A percentile compares a stretch with the other conserved stretches of the same genome.
Evolutionary conservation across 2,329 filamentous ascomycete species (phyloP).

Genomic region (Curvularia sp.): DNA sequence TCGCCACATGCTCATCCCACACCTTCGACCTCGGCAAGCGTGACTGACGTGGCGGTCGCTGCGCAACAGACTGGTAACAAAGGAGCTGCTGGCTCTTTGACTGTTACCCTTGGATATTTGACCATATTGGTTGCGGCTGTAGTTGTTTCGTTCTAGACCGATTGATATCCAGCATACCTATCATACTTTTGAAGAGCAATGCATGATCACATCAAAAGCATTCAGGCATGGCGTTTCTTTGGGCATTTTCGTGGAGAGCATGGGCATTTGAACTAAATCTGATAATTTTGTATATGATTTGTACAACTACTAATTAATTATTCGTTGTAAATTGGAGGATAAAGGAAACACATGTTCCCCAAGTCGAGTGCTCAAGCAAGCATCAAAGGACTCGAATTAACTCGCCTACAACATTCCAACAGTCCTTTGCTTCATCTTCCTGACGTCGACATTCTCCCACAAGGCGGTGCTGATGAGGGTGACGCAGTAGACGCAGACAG

Average conservation of each 20-base stretch:
- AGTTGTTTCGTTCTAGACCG: background rate
- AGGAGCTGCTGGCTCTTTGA: constrained; percentile 11
- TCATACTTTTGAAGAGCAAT: too few relatives aligned
- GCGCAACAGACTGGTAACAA: constrained; percentile 16
- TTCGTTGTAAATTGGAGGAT: background rate
- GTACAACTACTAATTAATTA: background rate
- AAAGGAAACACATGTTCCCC: background rate
- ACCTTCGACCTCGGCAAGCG: background rate
- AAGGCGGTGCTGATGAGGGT: constrained; percentile 35
- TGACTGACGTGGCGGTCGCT: constrained; percentile 19
- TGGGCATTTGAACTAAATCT: background rate
- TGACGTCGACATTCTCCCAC: constrained; percentile 44
- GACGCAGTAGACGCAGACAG: constrained; percentile 38
- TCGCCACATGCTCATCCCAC: constrained; percentile 6
- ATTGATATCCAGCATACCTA: background rate
- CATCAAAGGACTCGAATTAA: background rate
- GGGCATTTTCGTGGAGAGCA: background rate
- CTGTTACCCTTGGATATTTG: constrained; percentile 8
- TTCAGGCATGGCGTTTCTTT: background rate
- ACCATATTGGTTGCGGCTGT: background rate
- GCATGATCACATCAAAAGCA: background rate
- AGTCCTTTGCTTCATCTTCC: constrained; percentile 45
- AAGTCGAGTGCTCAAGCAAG: background rate
- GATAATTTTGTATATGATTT: background rate
- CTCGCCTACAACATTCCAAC: constrained; percentile 38